Evolutionary conservation across 2,329 filamentous ascomycete genomes (phyloP), one percentile per base, ranked within the genome.

Genomic region (Epichloe gansuensis): DNA sequence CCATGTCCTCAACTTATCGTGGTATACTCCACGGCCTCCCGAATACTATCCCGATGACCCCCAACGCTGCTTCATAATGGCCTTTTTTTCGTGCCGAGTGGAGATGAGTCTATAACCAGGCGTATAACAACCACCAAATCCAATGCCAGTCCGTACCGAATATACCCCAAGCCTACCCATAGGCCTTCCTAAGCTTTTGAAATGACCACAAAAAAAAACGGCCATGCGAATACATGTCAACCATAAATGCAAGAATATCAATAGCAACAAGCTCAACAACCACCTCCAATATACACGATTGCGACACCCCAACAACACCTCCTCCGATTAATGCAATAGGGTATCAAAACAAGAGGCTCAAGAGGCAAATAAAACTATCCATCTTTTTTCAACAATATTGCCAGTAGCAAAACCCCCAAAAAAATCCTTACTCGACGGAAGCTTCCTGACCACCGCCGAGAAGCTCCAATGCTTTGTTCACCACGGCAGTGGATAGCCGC

Each of bases 391-490:
- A 51, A 57, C 50, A 52, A 51, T 52, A 54, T 52, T 21, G 5
- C 13, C 31, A 13, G 12, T 28, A 6, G 15, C 13, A 4, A 17
- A 34, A 17, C 23, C 25, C 3, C 54, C 59, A 56, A 63, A 63
- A 59, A 53, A 59, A 55, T 2, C 28, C 38, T 57, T 53, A 68
- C 51, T 64, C 61, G 15, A 51, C 52, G 28, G 59, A 41, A 44
- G 63, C 65, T 52, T 73, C 72, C 53, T 75, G 73, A 31, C 70
- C 68, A 54, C 78, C 80, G 44, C 85, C 84, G 41, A 98, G 82
- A 51, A 98, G 79, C 70, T 96, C 93, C 43, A 93, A 76, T 56
- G 97, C 91, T 77, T 96, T 97, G 71, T 86, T 88, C 45, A 91
- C 86, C 13, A 98, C 93, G 5, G 93, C 91, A 57, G 82, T 81